Evolutionary conservation across 352 stramenopile genomes (phyloP).

Genomic region (Phytophthora syringae): DNA sequence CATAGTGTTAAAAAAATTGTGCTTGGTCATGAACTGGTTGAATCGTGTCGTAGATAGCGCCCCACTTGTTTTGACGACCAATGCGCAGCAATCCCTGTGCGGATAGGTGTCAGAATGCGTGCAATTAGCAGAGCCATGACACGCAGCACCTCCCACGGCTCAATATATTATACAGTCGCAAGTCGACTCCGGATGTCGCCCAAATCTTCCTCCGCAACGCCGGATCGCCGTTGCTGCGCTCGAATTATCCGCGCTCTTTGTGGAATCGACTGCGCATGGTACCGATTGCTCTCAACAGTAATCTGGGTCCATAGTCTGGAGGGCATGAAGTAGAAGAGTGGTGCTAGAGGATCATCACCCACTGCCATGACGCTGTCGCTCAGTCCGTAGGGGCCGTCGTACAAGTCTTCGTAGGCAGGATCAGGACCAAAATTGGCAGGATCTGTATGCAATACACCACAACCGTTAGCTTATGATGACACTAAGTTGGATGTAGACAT

Average conservation of each 20-base stretch:
- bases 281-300: not conserved
- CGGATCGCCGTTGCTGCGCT: not conserved
- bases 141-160: not conserved
- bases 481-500: too few species aligned
- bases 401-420: too few species aligned
- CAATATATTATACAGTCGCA: not conserved
- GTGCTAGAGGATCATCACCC: too few species aligned
- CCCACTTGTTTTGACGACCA: not conserved
- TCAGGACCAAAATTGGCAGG: too few species aligned
- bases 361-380: too few species aligned
- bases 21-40: conserved; percentile 4
- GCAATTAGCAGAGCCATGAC: not conserved
- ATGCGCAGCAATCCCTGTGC: conserved; percentile 5
- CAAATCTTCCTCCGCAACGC: not conserved
- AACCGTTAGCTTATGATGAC: too few species aligned
- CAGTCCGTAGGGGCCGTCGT: too few species aligned
- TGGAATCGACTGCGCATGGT: not conserved
- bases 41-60: conserved; percentile 2
- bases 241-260: not conserved
- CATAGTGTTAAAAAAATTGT: conserved; percentile 12
- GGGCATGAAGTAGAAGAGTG: too few species aligned
- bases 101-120: not conserved
- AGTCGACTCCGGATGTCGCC: not conserved
- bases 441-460: too few species aligned
- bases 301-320: not conserved